Conservation (phyloP, 164 flowering plant species). For the Aristolochia contorta region DNA sequence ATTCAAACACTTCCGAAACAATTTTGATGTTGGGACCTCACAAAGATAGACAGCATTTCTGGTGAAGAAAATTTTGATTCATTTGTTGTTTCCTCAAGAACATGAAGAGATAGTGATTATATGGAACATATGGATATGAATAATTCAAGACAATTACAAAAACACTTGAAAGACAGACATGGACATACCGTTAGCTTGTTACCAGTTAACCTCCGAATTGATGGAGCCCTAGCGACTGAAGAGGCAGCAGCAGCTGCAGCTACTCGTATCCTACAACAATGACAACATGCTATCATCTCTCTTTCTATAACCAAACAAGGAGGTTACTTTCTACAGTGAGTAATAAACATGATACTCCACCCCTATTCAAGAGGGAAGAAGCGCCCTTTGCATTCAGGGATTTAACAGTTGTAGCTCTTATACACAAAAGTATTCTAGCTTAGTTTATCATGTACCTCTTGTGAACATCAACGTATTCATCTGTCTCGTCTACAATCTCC, state of each 20-base stretch:
- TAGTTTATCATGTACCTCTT: slow-evolving; percentile 30
- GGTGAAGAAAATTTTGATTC: too few species aligned
- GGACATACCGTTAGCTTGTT: slow-evolving; percentile 31
- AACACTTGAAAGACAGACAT: background rate
- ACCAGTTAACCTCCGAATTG: slow-evolving; percentile 32
- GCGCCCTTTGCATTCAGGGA: too few species aligned
- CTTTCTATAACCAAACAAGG: too few species aligned
- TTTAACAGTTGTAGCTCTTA: too few species aligned
- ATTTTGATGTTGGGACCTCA: too few species aligned
- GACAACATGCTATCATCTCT: slow-evolving; percentile 1
- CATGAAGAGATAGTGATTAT: background rate
- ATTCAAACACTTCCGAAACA: background rate
- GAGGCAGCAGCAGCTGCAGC: slow-evolving; percentile 70
- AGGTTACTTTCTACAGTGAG: too few species aligned
- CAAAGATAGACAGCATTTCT: too few species aligned
- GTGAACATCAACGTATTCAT: slow-evolving; percentile 62
- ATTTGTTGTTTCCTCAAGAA: background rate
- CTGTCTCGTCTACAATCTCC: slow-evolving; percentile 69
- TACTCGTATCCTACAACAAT: slow-evolving; percentile 44
- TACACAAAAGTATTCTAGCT: too few species aligned
- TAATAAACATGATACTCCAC: too few species aligned
- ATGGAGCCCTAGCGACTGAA: slow-evolving; percentile 55
- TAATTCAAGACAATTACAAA: too few species aligned
- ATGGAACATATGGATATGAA: too few species aligned
- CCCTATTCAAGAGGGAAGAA: too few species aligned